Evolutionary conservation across 306 rosid species (phyloP), one percentile per base, ranked within the genome.

Genomic region (Cicer bijugum): DNA sequence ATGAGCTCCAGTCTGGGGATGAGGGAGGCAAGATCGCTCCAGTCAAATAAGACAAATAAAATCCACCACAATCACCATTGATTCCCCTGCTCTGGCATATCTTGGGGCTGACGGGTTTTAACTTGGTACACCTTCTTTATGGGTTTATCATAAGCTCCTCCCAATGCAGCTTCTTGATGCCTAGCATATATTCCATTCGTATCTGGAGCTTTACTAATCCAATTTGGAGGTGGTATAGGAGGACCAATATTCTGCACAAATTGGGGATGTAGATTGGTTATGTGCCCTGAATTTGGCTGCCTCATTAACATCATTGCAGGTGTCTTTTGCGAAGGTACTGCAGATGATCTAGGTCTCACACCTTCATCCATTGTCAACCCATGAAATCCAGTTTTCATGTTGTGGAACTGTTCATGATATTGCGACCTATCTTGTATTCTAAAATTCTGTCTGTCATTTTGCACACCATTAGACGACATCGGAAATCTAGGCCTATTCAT

Each of bases 161-260:
- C 90, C 10, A 52, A 7, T 37, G 80, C 77, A 69, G 71, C 74
- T 82, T 88, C 98, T 79, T 78, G 92, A 79, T 79, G 89, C 81
- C 86, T 72, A 48, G 23, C 39, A 77, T 79, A 52, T 59, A 86
- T 69, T 76, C 89, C 93, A 79, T 83, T 88, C 3, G 65, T 66
- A 72, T 69, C 57, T 6, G 87, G 87, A 40, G 67, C 84, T 75
- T 74, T 91, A 47, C 83, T 84, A 71, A 89, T 82, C 99, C 99
- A 94, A 57, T 88, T 89, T 48, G 93, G 86, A 53, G 99, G 97
- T 10, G 97, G 97, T 47, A 79, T 74, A 20, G 97, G 97, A 82
- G 89, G 96, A 40, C 84, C 86, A 39, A 62, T 74, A 74, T 71
- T 83, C 80, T 84, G 91, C 80, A 61, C 48, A 74, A 63, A 77